Evolutionary conservation across 2,329 filamentous ascomycete genomes (phyloP).

Genomic region (Colletotrichum filicis): DNA sequence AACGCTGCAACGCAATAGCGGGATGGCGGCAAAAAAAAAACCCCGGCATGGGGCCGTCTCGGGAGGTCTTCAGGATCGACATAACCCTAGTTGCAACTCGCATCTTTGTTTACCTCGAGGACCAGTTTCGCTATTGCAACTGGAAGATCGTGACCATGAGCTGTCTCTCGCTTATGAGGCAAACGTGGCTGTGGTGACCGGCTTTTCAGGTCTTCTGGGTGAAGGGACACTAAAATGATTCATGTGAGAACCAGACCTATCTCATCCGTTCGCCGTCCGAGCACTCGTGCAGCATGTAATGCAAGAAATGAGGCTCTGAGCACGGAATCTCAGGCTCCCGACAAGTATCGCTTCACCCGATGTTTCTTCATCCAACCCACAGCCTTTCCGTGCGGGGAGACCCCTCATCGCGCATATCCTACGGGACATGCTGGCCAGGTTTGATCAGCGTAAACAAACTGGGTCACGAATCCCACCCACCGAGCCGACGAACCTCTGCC

Average conservation of each 20-base stretch:
- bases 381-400: neutral
- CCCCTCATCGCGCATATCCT: neutral
- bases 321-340: slow-evolving; percentile 17
- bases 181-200: neutral
- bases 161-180: neutral
- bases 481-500: neutral
- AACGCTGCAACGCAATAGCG: slow-evolving; percentile 15
- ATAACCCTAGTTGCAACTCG: neutral
- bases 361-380: neutral
- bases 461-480: neutral
- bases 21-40: slow-evolving; percentile 12
- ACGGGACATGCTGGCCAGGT: neutral
- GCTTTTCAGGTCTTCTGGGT: neutral
- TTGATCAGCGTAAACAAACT: neutral
- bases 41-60: slow-evolving; percentile 1
- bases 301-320: slow-evolving; percentile 6
- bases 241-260: neutral
- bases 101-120: neutral
- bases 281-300: neutral
- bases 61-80: slow-evolving; percentile 11
- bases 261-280: neutral
- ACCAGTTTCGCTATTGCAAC: neutral
- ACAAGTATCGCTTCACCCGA: slow-evolving; percentile 32
- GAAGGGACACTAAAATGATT: neutral
- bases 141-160: neutral